Base-by-base conservation (phyloP, 2,329 filamentous ascomycete species). In the Diplodia seriata region DNA sequence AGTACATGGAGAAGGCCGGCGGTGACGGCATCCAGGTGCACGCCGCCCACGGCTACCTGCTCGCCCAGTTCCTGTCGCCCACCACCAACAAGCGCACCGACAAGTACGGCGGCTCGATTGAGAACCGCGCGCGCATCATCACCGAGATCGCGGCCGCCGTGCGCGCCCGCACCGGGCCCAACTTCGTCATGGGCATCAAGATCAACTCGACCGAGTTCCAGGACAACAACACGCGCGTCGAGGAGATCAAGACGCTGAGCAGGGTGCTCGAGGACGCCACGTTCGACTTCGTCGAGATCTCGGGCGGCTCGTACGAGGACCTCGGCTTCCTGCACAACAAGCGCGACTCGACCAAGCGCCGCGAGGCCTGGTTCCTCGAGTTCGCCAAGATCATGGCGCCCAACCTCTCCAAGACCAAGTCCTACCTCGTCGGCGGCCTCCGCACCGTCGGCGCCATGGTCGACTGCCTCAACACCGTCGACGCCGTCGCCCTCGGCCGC, bases 401-500 rank as follows among this genome's bases (percentile, higher is more conserved):
- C 1, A 76, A 74, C 11, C 75, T 86, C 50, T 79, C 70, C 0
- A 83, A 85, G 74, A 89, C 86, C 0, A 86, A 83, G 73, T 82
- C 80, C 0, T 89, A 87, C 70, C 77, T 88, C 49, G 87, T 85
- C 0, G 86, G 86, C 36, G 86, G 86, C 0, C 75, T 89, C 68
- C 80, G 83, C 59, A 84, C 84, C 1, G 82, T 80, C 0, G 78
- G 75, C 26, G 87, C 81, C 18, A 88, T 89, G 86, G 83, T 85
- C n/a, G 75, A 79, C 33, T 85, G 84, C 0, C 78, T 89, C 2
- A 71, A 84, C 6, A 80, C 82, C 0, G 85, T 90, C 3, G 84
- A 90, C 71, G 87, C 88, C 23, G 80, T 90, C 9, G 88, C 88
- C 0, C 77, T 90, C 23, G 89, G 79, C 0, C 81, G 86, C 9